A percentile compares a stretch with the other conserved stretches of the same genome.
phyloP scores from a whole-genome alignment of 2,329 filamentous ascomycete genomes.

The Colletotrichum tropicicola region DNA sequence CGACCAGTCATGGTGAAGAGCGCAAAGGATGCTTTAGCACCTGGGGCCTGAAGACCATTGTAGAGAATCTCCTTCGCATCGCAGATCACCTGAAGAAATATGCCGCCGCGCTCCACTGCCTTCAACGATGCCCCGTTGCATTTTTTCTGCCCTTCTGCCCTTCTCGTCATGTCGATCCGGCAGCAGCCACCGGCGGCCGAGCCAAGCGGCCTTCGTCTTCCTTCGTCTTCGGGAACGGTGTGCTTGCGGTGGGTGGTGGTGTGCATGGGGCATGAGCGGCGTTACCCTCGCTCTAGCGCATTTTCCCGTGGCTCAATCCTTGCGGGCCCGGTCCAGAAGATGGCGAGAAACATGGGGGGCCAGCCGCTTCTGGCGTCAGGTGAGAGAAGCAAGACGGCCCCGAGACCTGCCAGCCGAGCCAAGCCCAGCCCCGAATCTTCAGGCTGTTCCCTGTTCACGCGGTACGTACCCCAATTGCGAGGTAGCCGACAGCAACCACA shows the following conservation, averaged over 20 bases:
- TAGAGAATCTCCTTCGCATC: no score
- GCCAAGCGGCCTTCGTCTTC: neutral
- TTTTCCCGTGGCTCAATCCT: no score
- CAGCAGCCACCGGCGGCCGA: slow-evolving; percentile 12
- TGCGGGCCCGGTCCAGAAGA: no score
- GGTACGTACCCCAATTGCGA: neutral
- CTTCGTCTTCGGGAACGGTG: neutral
- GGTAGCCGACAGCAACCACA: neutral
- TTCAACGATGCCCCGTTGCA: slow-evolving; percentile 15
- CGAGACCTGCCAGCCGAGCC: slow-evolving; percentile 9
- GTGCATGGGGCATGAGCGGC: no score
- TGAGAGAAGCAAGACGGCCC: neutral
- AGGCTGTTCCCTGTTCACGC: neutral
- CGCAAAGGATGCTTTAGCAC: no score
- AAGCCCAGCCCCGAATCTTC: neutral
- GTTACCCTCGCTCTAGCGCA: no score
- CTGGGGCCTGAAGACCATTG: no score
- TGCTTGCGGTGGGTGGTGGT: no score
- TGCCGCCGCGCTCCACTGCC: slow-evolving; percentile 6
- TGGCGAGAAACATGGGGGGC: neutral
- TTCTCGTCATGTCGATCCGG: slow-evolving; percentile 24
- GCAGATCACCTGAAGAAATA: slow-evolving; percentile 12
- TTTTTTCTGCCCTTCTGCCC: neutral
- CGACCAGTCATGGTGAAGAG: no score
- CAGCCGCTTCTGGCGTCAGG: slow-evolving; percentile 13